A percentile compares a stretch with the other conserved stretches of the same genome.
These are phyloP conservation scores for Coniella lustricola DNA, from an alignment of 2,329 filamentous ascomycete species.

Conservation along the genomic window DNA sequence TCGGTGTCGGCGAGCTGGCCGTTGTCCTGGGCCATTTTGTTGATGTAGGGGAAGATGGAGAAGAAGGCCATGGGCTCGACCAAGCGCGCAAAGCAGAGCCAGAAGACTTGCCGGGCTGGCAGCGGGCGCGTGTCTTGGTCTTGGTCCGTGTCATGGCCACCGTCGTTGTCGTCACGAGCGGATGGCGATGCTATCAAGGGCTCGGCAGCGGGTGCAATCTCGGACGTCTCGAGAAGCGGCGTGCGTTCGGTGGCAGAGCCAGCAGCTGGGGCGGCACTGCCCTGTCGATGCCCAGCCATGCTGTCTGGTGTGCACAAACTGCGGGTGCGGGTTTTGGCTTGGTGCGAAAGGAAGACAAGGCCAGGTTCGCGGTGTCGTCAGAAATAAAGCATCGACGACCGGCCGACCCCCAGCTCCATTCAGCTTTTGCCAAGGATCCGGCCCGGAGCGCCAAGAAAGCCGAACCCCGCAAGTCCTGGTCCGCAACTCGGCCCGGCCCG, in stretches of 20 bases:
- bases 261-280: not conserved
- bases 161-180: constrained; percentile 8
- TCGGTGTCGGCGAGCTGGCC: constrained; percentile 56
- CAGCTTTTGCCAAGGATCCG: no score
- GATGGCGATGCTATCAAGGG: constrained; percentile 7
- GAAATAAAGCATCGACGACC: no score
- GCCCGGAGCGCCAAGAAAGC: not conserved
- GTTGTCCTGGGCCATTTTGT: constrained; percentile 64
- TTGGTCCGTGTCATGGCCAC: constrained; percentile 1
- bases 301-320: not conserved
- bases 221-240: constrained; percentile 22
- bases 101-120: constrained; percentile 57
- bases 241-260: constrained; percentile 23
- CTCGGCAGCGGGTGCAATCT: constrained; percentile 17
- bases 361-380: no score
- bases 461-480: no score
- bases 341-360: no score
- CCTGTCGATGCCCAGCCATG: not conserved
- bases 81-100: constrained; percentile 66
- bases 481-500: no score
- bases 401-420: no score
- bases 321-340: not conserved
- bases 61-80: constrained; percentile 79
- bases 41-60: constrained; percentile 74
- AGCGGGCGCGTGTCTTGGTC: constrained; percentile 40